Evolutionary conservation across 2,329 filamentous ascomycete species (phyloP).

Genomic region (Teratosphaeria zuluensis): DNA sequence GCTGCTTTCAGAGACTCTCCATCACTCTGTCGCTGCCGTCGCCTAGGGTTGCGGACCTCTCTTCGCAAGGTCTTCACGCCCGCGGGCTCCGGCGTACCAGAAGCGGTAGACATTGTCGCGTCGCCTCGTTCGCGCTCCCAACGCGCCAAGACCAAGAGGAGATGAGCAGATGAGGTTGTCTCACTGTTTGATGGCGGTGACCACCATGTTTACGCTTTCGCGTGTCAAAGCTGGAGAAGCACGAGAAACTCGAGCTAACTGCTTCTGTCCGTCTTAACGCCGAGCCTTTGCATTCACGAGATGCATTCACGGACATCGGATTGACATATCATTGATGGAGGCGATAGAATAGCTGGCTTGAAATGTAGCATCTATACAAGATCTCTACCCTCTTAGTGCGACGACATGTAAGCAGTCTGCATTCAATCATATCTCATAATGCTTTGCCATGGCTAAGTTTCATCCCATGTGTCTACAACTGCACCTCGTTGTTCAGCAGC

Average conservation of each 20-base stretch:
- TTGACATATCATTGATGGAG: too few species aligned
- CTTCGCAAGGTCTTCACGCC: conserved; percentile 10
- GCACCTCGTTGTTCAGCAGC: conserved; percentile 75
- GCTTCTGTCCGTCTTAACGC: not conserved
- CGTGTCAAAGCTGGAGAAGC: not conserved
- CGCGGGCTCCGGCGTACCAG: not conserved
- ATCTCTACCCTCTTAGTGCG: not conserved
- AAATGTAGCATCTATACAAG: not conserved
- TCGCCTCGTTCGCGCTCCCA: not conserved
- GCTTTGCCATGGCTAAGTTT: not conserved
- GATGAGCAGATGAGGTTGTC: not conserved
- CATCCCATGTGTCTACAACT: conserved; percentile 46
- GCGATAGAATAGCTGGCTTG: too few species aligned
- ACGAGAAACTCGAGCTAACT: not conserved
- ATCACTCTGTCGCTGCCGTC: conserved; percentile 35
- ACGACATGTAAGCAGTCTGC: not conserved
- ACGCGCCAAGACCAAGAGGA: not conserved
- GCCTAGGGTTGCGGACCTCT: conserved; percentile 35
- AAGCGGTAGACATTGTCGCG: not conserved
- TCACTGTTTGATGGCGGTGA: not conserved
- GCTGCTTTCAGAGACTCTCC: conserved; percentile 34
- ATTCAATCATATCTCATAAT: not conserved
- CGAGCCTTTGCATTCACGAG: not conserved
- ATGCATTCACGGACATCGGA: not conserved
- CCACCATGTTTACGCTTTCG: not conserved